These are phyloP conservation scores for Mucor mucedo DNA, from an alignment of 371 early-diverging fungal genomes.

Conservation along the genomic window DNA sequence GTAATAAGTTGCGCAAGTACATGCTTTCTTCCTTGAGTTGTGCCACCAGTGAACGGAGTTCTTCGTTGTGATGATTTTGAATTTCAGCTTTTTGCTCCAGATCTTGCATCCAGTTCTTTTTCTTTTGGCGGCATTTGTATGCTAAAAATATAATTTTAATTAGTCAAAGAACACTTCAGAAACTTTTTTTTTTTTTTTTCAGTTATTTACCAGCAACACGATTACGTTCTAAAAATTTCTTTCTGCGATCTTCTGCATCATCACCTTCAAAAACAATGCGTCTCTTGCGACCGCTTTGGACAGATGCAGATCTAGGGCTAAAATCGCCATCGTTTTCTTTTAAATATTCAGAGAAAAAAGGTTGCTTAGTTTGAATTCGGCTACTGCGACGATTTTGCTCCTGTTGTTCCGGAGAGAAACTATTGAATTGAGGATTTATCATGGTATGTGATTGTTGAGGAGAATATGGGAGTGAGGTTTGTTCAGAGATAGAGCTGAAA, in stretches of 20 bases:
- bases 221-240: slow-evolving; percentile 68
- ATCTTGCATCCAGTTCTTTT: slow-evolving; percentile 74
- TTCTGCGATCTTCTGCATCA: slow-evolving; percentile 39
- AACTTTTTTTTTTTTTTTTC: neutral
- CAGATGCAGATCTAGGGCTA: slow-evolving; percentile 2
- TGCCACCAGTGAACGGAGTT: slow-evolving; percentile 54
- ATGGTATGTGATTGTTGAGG: too few species aligned
- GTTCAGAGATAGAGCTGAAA: slow-evolving; percentile 5
- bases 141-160: slow-evolving; percentile 39
- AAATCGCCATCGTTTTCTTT: slow-evolving; percentile 7
- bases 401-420: neutral
- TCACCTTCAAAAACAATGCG: slow-evolving; percentile 43
- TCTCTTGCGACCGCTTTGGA: slow-evolving; percentile 35
- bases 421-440: neutral
- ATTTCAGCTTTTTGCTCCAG: slow-evolving; percentile 66
- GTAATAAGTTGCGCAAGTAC: slow-evolving; percentile 64
- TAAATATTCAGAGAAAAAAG: neutral
- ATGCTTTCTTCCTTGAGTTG: slow-evolving; percentile 72
- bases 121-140: slow-evolving; percentile 80
- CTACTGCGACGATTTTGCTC: slow-evolving; percentile 6
- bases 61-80: slow-evolving; percentile 57
- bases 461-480: neutral
- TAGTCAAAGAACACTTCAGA: neutral
- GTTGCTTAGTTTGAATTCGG: slow-evolving; percentile 12
- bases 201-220: slow-evolving; percentile 59